These are phyloP conservation scores for Ophiostoma angusticollis DNA, from an alignment of 2,329 filamentous ascomycete genomes.

Conservation along the genomic window DNA sequence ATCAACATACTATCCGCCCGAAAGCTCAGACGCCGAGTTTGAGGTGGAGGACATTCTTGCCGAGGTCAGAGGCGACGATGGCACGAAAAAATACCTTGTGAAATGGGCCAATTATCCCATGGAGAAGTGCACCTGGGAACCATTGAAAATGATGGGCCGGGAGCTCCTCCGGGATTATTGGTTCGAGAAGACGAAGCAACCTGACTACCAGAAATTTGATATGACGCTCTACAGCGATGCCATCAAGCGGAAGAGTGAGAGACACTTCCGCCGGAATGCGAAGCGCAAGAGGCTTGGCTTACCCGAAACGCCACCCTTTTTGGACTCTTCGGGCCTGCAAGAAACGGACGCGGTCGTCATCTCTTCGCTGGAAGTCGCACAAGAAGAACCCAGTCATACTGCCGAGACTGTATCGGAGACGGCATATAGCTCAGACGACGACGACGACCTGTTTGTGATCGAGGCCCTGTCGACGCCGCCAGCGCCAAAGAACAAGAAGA, in stretches of 20 bases:
- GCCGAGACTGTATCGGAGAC: not conserved
- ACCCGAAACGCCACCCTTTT: constrained; percentile 16
- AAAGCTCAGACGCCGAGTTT: constrained; percentile 34
- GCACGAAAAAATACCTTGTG: constrained; percentile 40
- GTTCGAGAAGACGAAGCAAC: constrained; percentile 27
- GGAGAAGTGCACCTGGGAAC: constrained; percentile 45
- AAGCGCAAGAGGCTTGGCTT: constrained; percentile 29
- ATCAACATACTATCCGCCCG: constrained; percentile 29
- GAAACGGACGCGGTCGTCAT: no score
- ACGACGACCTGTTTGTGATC: constrained; percentile 2
- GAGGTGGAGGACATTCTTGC: constrained; percentile 41
- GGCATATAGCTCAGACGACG: not conserved
- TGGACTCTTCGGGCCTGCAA: no score
- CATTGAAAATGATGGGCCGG: constrained; percentile 27
- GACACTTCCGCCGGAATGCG: constrained; percentile 31
- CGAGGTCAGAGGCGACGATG: constrained; percentile 25
- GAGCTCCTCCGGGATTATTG: constrained; percentile 28
- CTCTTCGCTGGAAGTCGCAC: no score
- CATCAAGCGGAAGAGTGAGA: constrained; percentile 20
- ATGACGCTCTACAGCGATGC: constrained; percentile 24
- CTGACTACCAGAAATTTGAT: constrained; percentile 24
- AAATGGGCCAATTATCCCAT: constrained; percentile 50
- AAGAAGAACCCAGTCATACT: not conserved
- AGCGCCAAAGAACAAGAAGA: not conserved
- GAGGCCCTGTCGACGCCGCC: not conserved